phyloP scores from a whole-genome alignment of 768 basidiomycete genomes.

The Dacryopinax primogenitus region DNA sequence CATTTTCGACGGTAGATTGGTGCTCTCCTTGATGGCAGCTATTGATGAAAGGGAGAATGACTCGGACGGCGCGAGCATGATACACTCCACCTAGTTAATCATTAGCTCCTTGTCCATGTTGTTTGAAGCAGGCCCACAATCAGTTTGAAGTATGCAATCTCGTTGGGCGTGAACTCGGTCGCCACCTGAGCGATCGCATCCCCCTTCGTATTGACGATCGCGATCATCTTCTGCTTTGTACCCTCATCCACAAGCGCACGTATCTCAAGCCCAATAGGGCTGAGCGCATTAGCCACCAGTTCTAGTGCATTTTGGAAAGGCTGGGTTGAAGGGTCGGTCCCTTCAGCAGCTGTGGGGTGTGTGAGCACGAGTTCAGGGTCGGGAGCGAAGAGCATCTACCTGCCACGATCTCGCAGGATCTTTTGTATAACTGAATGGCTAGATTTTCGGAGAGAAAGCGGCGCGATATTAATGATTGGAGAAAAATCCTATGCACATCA shows the following conservation, averaged over 20 bases:
- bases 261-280: conserved; percentile 63
- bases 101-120: background rate
- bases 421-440: conserved; percentile 52
- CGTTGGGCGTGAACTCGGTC: conserved; percentile 62
- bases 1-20: conserved; percentile 35
- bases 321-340: conserved; percentile 35
- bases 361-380: conserved; percentile 10
- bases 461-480: conserved; percentile 65
- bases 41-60: conserved; percentile 66
- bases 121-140: conserved; percentile 40
- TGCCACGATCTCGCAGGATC: conserved; percentile 53
- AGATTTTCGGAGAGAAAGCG: conserved; percentile 51
- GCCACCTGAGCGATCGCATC: conserved; percentile 77
- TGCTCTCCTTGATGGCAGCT: conserved; percentile 60
- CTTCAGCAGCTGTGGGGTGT: conserved; percentile 36
- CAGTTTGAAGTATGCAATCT: conserved; percentile 76
- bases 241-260: conserved; percentile 49
- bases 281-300: conserved; percentile 47
- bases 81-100: conserved; percentile 60
- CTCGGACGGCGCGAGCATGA: conserved; percentile 65
- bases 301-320: conserved; percentile 50
- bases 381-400: conserved; percentile 31
- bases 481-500: conserved; percentile 40
- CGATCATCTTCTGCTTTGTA: conserved; percentile 50
- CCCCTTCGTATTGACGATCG: conserved; percentile 64